Conservation (phyloP, 164 flowering plant genomes). For the Nymphaea thermarum region DNA sequence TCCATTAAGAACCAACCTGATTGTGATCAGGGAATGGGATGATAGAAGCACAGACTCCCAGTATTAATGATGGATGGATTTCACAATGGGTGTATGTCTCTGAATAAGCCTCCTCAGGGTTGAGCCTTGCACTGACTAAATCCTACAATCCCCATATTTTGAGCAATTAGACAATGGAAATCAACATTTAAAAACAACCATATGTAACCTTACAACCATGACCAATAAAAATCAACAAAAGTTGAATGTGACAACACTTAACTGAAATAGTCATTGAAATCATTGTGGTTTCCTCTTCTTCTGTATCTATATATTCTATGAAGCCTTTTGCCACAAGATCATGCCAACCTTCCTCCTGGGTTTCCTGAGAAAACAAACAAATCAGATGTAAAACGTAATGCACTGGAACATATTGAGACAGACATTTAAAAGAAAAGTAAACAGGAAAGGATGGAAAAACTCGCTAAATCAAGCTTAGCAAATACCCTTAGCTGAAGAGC, state of each 20-base stretch:
- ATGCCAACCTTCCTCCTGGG: slow-evolving; percentile 88
- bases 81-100: slow-evolving; percentile 95
- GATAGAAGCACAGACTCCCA: slow-evolving; percentile 99
- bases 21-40: slow-evolving; percentile 99
- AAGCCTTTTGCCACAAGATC: slow-evolving; percentile 84
- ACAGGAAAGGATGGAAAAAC: no score
- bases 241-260: neutral
- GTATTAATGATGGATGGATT: slow-evolving; percentile 91
- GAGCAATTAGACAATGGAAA: neutral
- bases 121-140: slow-evolving; percentile 54
- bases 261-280: slow-evolving; percentile 95
- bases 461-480: neutral
- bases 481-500: slow-evolving; percentile 79
- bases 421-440: no score
- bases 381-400: neutral
- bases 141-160: slow-evolving; percentile 36
- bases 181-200: no score
- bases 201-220: no score
- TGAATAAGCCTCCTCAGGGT: slow-evolving; percentile 81
- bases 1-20: slow-evolving; percentile 38
- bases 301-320: slow-evolving; percentile 90
- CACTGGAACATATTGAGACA: neutral
- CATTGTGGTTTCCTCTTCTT: slow-evolving; percentile 99
- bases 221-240: no score
- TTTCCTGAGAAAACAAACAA: slow-evolving; percentile 37